Base-by-base conservation (phyloP, 2,329 filamentous ascomycete genomes). In the Huntiella decipiens region DNA sequence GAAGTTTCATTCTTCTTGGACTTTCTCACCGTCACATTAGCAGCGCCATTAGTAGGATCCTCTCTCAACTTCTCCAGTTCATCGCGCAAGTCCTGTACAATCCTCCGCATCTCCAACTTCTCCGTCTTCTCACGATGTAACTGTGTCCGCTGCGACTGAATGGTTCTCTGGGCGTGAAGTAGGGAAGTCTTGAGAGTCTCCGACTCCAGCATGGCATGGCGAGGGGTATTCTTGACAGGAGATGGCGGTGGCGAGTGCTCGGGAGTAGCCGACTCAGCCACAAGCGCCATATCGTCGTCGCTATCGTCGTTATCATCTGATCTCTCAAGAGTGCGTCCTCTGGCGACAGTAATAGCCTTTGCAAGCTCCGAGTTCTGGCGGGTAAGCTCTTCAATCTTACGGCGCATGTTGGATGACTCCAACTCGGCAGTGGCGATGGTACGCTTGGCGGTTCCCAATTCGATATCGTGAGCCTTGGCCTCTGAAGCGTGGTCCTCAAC, bases 61-160 rank as follows among this genome's bases (percentile, higher is more conserved):
- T 66, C 74, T 50, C 77, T 73, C 40, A 74, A 63, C 60, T 85
- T 70, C 56, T 82, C 91, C 22, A 98, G 65, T 56, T 98, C 91
- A 58, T 98, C 91, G 33, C 87, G 78, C 17, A 88, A 81, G 56
- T 98, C 91, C 63, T 96, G 88, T 28, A 96, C 74, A 73, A 98
- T 84, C 50, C 88, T 82, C 63, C 85, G 87, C 45, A 96, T 73
- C 62, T 98, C 91, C 22, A 96, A 74, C 67, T 95, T 98, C 61
- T 98, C 91, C 0, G 88, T 95, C 76, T 96, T 98, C 61, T 98
- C 91, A 32, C 91, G 82, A 60, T 98, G 88, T 40, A 96, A 82
- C 56, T 87, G 93, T 60, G 82, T 86, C 62, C 93, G 86, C 54
- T 96, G 74, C 56, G 85, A 93, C 60, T 96, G 88, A 49, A 98